Evolutionary conservation across 1,284 basidiomycete species (phyloP), one percentile per base, ranked within the genome.

Genomic region (Ceratobasidium sp.): DNA sequence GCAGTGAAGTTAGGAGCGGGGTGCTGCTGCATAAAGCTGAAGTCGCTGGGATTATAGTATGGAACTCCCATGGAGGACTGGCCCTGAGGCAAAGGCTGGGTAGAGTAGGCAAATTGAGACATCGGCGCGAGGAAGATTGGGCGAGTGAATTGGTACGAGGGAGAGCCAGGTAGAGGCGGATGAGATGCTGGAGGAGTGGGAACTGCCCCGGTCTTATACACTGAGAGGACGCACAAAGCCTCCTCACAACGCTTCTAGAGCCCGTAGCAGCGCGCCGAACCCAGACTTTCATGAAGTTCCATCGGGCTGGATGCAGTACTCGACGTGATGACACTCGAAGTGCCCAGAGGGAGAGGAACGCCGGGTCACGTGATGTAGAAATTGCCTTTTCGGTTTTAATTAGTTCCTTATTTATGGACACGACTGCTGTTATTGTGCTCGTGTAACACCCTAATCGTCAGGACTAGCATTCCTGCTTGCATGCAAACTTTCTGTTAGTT

Each of bases 301-400:
- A 21, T 57, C 30, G 14, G 28, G 11, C 6, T 47, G 6, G 41
- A 44, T 28, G 47, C 26, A 16, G 28, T 11, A 30, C 44, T 35
- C 30, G 46, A 7, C 47, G 30, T 6, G 62, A 52, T 64, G 47
- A 64, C 32, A 32, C 62, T 50, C 30, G 62, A 64, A 64, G 62
- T 64, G 46, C 52, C 43, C 62, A 64, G 62, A 23, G 47, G 41
- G 30, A 52, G 35, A 38, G 35, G 32, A 46, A 64, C 62, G 26
- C n/a, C n/a, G 16, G 14, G 16, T 63, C 61, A 49, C 61, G 61
- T 62, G 38, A 46, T 28, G 4, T 8, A 21, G 52, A n/a, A 23
- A 9, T 11, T 50, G 18, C 8, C 47, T n/a, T 47, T 47, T 47
- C 21, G 46, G 14, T 6, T 47, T 4, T 47, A 47, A 47, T 47